Base-by-base conservation (phyloP, 345 rosid genomes). In the Eucalyptus pumila region DNA sequence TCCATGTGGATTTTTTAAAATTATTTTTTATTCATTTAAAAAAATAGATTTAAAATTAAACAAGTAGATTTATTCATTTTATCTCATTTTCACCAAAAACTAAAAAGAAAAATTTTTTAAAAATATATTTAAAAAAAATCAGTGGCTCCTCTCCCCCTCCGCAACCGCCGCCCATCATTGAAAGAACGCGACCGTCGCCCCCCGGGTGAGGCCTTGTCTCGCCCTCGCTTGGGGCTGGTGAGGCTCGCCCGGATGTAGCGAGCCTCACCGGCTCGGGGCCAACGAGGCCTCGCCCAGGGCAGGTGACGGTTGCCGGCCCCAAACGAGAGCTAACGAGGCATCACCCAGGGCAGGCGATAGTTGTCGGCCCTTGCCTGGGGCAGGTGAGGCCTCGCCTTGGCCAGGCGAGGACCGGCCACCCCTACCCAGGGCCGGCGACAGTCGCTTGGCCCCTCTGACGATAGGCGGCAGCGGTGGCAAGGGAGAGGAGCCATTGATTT, bases 111-210 rank as follows among this genome's bases (percentile, higher is more conserved):
- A 48, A 15, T n/a, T n/a, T n/a, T 48, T 48, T 12, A 48, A 48
- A 48, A 12, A 12, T 12, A 12, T 48, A 13, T 4, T 48, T 48
- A 48, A 48, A 42, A 13, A 48, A 48, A 48, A 48, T 12, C 0
- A 48, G 14, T 15, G 2, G 2, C 1, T 48, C 15, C 50, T 48
- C 5, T 13, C 15, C 50, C 49, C 2, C 48, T 1, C 1, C 49
- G 0, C 2, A 2, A 2, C 50, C 1, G 1, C 50, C 50, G 15
- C 50, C 50, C 50, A 48, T 48, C 0, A 15, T 6, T n/a, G n/a
- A n/a, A n/a, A n/a, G n/a, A n/a, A n/a, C n/a, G 47, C 0, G 2
- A 47, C 49, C 5, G 0, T 47, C 1, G 13, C 14, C 0, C 14
- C 14, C 50, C 0, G 14, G 50, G 14, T 1, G 1, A 48, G 50